Base-by-base conservation (phyloP, 176 grass and related monocot genomes). In the Musa troglodytarum region DNA sequence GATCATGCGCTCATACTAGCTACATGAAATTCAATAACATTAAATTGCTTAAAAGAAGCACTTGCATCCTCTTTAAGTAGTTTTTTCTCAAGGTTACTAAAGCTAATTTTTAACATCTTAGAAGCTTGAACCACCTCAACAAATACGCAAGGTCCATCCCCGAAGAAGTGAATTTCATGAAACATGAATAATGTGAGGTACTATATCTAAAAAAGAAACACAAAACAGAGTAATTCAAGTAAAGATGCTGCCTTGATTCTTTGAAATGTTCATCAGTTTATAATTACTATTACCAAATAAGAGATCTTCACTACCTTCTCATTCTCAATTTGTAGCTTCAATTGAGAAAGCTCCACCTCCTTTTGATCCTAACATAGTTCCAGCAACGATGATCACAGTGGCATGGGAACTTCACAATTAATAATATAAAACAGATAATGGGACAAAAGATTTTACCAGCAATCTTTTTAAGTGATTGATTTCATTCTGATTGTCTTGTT, bases 281-380 rank as follows among this genome's bases (percentile, higher is more conserved):
- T 19, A 51, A 70, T 70, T 11, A 9, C 15, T 52, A 70, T 2
- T 28, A 52, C 23, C 23, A 49, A 58, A 11, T 22, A 79, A 49
- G 9, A 14, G 8, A 68, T 43, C 11, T 65, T 52, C 11, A 57
- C 9, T 79, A 79, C 77, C 77, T 79, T 79, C 14, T 70, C 77
- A 66, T 69, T 16, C 70, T 79, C 64, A 55, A 79, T 69, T 34
- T 58, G 64, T 56, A 58, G 52, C 77, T 79, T 69, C 11, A 79
- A 69, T 49, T 70, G 65, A 26, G 65, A 68, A 49, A 79, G 65
- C 15, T 79, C 77, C 23, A 50, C 20, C 17, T 79, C 26, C 22
- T 79, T 69, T 79, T 79, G 64, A 49, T 69, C 50, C 77, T 79
- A 58, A 53, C 19, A 68, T 25, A 51, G 28, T 69, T 54, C 10